phyloP scores from a whole-genome alignment of 2,329 filamentous ascomycete species.

The Alternaria ventricosa region DNA sequence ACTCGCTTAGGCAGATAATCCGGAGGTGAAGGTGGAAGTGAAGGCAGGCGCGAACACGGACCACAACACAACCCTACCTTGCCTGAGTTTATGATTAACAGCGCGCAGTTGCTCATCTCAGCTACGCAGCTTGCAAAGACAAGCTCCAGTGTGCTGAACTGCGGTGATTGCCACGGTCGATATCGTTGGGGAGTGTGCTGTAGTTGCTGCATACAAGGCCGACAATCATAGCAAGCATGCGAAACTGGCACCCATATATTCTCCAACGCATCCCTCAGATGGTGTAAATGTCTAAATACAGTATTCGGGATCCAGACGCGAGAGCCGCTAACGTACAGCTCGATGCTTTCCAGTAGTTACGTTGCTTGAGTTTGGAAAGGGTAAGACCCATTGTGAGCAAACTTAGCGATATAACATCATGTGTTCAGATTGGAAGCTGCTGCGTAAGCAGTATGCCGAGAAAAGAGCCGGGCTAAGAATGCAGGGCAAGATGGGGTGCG shows the following conservation, averaged over 20 bases:
- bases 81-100: too few species aligned
- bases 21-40: too few species aligned
- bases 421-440: slow-evolving; percentile 19
- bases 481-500: not conserved
- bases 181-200: not conserved
- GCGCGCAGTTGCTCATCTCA: too few species aligned
- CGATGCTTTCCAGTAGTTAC: slow-evolving; percentile 33
- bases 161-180: not conserved
- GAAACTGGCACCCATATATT: not conserved
- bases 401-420: slow-evolving; percentile 30
- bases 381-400: slow-evolving; percentile 33
- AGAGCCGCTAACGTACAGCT: slow-evolving; percentile 32
- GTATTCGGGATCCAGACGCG: slow-evolving; percentile 28
- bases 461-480: not conserved
- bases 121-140: too few species aligned
- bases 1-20: too few species aligned
- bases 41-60: too few species aligned
- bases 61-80: too few species aligned
- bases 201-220: not conserved
- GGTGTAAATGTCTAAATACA: not conserved
- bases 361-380: slow-evolving; percentile 24
- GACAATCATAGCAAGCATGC: not conserved
- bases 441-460: not conserved
- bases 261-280: not conserved
- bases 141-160: not conserved